These are phyloP conservation scores for Brachypodium distachyon DNA, from an alignment of 202 grass and related monocot genomes.

Conservation along the genomic window DNA sequence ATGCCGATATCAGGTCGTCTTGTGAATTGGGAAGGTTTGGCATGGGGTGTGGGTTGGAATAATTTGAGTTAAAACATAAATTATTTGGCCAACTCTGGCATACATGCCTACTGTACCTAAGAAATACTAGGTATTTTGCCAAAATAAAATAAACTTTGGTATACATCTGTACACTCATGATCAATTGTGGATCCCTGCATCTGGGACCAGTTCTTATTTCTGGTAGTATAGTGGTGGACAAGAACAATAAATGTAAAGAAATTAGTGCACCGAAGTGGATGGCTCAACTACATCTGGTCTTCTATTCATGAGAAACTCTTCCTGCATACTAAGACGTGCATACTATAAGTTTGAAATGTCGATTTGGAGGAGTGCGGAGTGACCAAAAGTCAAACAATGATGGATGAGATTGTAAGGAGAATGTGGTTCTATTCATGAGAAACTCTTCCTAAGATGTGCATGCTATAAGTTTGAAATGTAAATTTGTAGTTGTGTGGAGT, in stretches of 20 bases:
- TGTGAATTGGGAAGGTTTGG: background rate
- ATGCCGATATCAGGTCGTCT: background rate
- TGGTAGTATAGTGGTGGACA: background rate
- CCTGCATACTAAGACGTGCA: slow-evolving; percentile 1
- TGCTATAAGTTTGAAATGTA: too few relatives aligned
- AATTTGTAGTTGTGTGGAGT: too few relatives aligned
- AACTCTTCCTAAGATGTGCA: too few relatives aligned
- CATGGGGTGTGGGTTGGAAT: background rate
- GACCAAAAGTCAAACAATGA: background rate
- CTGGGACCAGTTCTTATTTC: background rate
- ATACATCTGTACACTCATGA: background rate
- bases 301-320: background rate
- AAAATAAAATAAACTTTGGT: background rate
- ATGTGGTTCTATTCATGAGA: background rate
- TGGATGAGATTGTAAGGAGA: background rate
- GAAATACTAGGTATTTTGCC: background rate
- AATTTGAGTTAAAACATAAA: background rate
- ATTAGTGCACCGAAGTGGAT: background rate
- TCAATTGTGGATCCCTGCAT: background rate
- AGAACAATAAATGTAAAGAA: slow-evolving; percentile 12
- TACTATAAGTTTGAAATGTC: slow-evolving; percentile 4
- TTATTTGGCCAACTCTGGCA: background rate
- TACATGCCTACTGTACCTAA: background rate
- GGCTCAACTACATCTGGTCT: background rate
- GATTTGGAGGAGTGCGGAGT: background rate